Base-by-base conservation (phyloP, 495 filamentous ascomycete species). In the Stereocaulon alpinum region DNA sequence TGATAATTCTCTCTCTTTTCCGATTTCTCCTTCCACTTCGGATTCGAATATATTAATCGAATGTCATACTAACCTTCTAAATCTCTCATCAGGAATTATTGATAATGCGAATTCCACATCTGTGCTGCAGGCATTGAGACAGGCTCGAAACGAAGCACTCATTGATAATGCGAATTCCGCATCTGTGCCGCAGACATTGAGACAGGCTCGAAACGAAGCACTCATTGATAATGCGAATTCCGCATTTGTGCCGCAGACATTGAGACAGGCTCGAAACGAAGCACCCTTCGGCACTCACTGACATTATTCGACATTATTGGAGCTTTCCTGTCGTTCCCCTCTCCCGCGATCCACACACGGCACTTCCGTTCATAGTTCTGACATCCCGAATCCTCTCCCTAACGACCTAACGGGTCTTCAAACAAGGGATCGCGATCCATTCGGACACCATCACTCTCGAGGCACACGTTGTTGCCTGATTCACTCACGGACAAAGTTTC, bases 1-100 rank as follows among this genome's bases (percentile, higher is more conserved):
- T 58, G 42, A 22, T 41, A 14, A n/a, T 56, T 56, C 37, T 29
- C 41, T 32, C 55, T 27, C 20, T 37, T 43, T n/a, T 52, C 48
- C 32, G 34, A 40, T 17, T 43, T 18, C 0, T 34, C n/a, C 32
- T 27, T 51, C 24, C 45, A 48, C 27, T 14, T 27, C 34, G 24
- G 24, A 24, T 24, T 24, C 24, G 3, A n/a, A n/a, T n/a, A 24
- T 24, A 24, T 24, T 24, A 24, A 24, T 24, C 24, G 24, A 20
- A 2, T 14, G 3, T 11, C 41, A 6, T 14, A 44, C 15, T 56
- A 29, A 32, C 29, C 37, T 53, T 20, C 4, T 37, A 15, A 32
- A 15, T 32, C 48, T 6, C 24, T 49, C 5, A 49, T 14, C 5
- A 11, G 17, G n/a, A n/a, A 20, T 30, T n/a, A n/a, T 34, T 51